A percentile compares a stretch with the other conserved stretches of the same genome.
Conservation (phyloP, 768 basidiomycete species). For the Chalciporus piperatus region DNA sequence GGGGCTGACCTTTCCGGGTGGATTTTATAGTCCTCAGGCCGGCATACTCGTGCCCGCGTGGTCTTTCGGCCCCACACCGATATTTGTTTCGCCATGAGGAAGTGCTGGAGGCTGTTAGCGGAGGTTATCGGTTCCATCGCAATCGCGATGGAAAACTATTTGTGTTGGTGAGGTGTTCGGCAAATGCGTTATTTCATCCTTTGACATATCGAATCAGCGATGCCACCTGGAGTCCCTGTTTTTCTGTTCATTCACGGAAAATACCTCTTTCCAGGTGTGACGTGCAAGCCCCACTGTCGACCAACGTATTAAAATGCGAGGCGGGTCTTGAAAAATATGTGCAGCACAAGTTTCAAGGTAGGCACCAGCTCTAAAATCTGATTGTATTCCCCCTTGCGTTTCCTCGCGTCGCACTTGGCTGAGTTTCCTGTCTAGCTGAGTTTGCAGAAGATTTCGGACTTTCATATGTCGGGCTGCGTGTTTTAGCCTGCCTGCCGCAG, state of each 20-base stretch:
- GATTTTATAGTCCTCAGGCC: constrained; percentile 26
- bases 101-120: constrained; percentile 14
- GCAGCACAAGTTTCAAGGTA: constrained; percentile 8
- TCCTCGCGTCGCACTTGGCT: constrained; percentile 8
- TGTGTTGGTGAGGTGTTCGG: constrained; percentile 24
- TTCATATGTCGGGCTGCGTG: constrained; percentile 28
- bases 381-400: constrained; percentile 7
- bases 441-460: constrained; percentile 31
- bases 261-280: constrained; percentile 21
- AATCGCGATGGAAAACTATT: constrained; percentile 25
- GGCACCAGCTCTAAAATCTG: constrained; percentile 5
- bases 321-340: constrained; percentile 7
- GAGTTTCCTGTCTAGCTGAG: constrained; percentile 25
- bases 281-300: constrained; percentile 14
- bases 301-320: constrained; percentile 5
- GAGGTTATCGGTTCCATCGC: constrained; percentile 23
- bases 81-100: constrained; percentile 22
- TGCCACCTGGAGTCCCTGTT: constrained; percentile 16
- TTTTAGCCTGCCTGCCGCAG: constrained; percentile 22
- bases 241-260: constrained; percentile 23
- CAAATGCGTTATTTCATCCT: constrained; percentile 21
- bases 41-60: constrained; percentile 16
- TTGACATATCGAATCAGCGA: constrained; percentile 25
- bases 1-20: constrained; percentile 13
- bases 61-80: constrained; percentile 7